Conservation (phyloP, 495 filamentous ascomycete genomes). For the Lasiosphaeria ovina region DNA sequence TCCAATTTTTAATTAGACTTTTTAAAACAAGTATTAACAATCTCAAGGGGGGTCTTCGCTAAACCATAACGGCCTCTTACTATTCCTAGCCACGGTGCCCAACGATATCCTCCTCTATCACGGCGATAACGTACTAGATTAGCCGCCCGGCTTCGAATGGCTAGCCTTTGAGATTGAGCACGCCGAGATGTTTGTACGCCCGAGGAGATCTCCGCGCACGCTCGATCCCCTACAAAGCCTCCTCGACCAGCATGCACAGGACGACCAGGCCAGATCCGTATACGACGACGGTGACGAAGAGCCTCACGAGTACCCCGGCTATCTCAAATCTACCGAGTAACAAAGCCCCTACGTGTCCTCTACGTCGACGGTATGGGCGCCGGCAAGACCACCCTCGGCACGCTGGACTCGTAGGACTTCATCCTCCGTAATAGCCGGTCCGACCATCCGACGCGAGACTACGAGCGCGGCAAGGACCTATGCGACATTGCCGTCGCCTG, state of each 20-base stretch:
- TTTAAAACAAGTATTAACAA: too few species aligned
- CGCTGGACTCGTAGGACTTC: constrained; percentile 59
- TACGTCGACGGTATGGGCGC: constrained; percentile 64
- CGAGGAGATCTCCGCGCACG: too few species aligned
- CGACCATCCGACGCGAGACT: constrained; percentile 31
- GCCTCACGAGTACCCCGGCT: constrained; percentile 36
- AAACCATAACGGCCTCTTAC: constrained; percentile 67
- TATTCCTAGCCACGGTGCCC: constrained; percentile 59
- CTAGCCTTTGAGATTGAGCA: constrained; percentile 70
- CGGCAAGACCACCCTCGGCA: constrained; percentile 57
- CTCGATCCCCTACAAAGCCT: neutral
- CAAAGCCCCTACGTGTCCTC: constrained; percentile 49
- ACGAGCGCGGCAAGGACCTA: constrained; percentile 43
- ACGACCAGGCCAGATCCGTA: neutral
- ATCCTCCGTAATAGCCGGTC: constrained; percentile 37
- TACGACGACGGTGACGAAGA: neutral
- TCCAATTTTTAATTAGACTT: too few species aligned
- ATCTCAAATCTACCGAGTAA: constrained; percentile 55
- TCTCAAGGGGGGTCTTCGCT: constrained; percentile 65
- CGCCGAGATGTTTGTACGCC: constrained; percentile 54
- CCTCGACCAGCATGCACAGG: neutral
- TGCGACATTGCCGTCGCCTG: constrained; percentile 52
- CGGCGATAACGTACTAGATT: constrained; percentile 41
- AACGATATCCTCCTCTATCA: constrained; percentile 62
- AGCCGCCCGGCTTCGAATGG: constrained; percentile 59